Evolutionary conservation across 495 filamentous ascomycete species (phyloP).

Genomic region (Podospora sp.): DNA sequence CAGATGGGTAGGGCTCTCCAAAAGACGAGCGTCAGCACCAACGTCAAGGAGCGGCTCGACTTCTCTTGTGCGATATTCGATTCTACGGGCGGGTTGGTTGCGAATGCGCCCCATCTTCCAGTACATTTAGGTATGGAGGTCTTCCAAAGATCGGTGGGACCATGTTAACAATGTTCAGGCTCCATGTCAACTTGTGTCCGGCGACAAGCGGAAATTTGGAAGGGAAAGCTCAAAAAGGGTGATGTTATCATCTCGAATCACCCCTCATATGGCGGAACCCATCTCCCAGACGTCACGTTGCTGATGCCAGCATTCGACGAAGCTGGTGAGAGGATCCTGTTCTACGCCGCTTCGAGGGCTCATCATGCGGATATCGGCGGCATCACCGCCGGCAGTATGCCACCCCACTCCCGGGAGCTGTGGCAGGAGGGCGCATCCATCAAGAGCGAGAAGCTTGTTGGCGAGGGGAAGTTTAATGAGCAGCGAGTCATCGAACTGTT

Average conservation of each 20-base stretch:
- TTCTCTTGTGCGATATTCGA: constrained; percentile 98
- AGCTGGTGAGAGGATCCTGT: constrained; percentile 82
- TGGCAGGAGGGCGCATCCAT: constrained; percentile 95
- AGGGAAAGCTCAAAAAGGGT: constrained; percentile 81
- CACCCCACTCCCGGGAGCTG: constrained; percentile 87
- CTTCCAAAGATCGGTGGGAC: background rate
- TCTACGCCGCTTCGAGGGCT: constrained; percentile 93
- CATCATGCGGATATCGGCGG: constrained; percentile 98
- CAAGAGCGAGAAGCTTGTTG: constrained; percentile 91
- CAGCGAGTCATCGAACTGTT: constrained; percentile 81
- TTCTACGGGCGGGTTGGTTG: constrained; percentile 84
- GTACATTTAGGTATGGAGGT: constrained; percentile 70
- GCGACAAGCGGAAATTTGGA: constrained; percentile 92
- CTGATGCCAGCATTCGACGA: constrained; percentile 85
- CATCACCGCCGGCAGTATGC: constrained; percentile 95
- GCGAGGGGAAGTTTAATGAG: constrained; percentile 87
- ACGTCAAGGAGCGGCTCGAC: constrained; percentile 96
- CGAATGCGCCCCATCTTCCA: constrained; percentile 92
- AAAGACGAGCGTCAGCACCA: constrained; percentile 96
- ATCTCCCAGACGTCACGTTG: constrained; percentile 90
- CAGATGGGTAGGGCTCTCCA: constrained; percentile 96
- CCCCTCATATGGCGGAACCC: constrained; percentile 83
- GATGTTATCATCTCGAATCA: constrained; percentile 97
- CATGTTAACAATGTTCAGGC: constrained; percentile 5
- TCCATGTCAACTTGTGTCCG: constrained; percentile 93